Conservation (phyloP, 2,329 filamentous ascomycete species). For the Sarocladium strictum region DNA sequence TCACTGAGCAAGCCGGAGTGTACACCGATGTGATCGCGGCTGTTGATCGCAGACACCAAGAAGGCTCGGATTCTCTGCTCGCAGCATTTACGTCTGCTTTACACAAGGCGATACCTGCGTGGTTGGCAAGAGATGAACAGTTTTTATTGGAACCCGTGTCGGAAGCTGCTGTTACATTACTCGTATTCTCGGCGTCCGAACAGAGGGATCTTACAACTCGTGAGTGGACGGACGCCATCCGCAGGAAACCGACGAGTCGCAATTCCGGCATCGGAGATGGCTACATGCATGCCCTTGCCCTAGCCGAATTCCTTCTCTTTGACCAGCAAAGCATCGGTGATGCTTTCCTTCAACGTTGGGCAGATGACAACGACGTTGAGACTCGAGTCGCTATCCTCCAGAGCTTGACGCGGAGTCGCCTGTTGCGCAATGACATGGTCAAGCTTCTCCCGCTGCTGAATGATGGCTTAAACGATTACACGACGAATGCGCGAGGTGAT, state of each 20-base stretch:
- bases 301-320: slow-evolving; percentile 33
- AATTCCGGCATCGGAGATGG: slow-evolving; percentile 36
- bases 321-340: slow-evolving; percentile 12
- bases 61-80: slow-evolving; percentile 6
- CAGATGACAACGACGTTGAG: slow-evolving; percentile 41
- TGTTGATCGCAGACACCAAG: slow-evolving; percentile 2
- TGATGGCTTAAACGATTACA: slow-evolving; percentile 78
- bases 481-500: slow-evolving; percentile 81
- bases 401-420: slow-evolving; percentile 41
- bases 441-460: slow-evolving; percentile 41
- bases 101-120: slow-evolving; percentile 31
- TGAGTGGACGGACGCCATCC: slow-evolving; percentile 41
- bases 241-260: slow-evolving; percentile 24
- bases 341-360: slow-evolving; percentile 49
- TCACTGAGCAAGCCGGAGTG: not conserved
- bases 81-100: slow-evolving; percentile 14
- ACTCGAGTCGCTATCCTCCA: slow-evolving; percentile 50
- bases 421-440: slow-evolving; percentile 34
- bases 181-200: slow-evolving; percentile 34
- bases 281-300: slow-evolving; percentile 47
- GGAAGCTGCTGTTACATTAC: slow-evolving; percentile 42
- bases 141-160: slow-evolving; percentile 45
- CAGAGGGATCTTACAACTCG: slow-evolving; percentile 31
- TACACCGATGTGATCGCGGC: not conserved
- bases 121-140: slow-evolving; percentile 44